Evolutionary conservation across 805 yeast genomes (phyloP).

Genomic region (Hagleromyces aurorensis): DNA sequence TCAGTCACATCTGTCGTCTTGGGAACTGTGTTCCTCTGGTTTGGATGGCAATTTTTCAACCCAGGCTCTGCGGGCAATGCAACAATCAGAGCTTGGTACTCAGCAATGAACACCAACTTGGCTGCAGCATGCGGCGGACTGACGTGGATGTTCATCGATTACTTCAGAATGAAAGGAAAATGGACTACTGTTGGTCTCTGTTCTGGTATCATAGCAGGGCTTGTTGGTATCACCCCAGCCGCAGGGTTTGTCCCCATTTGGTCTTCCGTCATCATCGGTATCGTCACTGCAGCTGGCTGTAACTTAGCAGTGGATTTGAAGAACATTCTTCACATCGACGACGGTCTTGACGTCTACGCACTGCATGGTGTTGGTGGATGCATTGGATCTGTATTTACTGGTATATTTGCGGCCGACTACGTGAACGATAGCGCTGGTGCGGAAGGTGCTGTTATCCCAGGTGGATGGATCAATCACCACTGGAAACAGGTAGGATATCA

Average conservation of each 20-base stretch:
- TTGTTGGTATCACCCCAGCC: conserved; percentile 93
- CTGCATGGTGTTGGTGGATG: conserved; percentile 93
- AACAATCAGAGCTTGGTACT: conserved; percentile 88
- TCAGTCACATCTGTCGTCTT: conserved; percentile 83
- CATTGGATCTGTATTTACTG: conserved; percentile 76
- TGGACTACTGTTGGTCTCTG: conserved; percentile 94
- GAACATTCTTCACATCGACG: conserved; percentile 67
- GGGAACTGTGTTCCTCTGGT: conserved; percentile 93
- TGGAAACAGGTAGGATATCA: conserved; percentile 82
- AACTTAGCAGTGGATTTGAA: conserved; percentile 83
- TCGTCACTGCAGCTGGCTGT: conserved; percentile 66
- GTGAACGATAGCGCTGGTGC: conserved; percentile 75
- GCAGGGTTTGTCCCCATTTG: conserved; percentile 95
- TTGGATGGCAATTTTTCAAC: conserved; percentile 94
- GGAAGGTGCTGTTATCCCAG: conserved; percentile 46
- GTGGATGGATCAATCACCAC: conserved; percentile 87
- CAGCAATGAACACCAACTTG: conserved; percentile 83
- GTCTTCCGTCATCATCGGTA: conserved; percentile 79
- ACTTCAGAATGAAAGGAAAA: conserved; percentile 73
- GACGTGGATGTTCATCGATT: conserved; percentile 90
- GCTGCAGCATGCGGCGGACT: conserved; percentile 93
- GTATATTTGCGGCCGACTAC: conserved; percentile 87
- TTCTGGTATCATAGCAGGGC: conserved; percentile 88
- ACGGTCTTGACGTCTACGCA: conserved; percentile 91
- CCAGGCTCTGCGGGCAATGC: conserved; percentile 97